Conservation (phyloP, 2,329 filamentous ascomycete species). For the Stagonosporopsis rhizophila region DNA sequence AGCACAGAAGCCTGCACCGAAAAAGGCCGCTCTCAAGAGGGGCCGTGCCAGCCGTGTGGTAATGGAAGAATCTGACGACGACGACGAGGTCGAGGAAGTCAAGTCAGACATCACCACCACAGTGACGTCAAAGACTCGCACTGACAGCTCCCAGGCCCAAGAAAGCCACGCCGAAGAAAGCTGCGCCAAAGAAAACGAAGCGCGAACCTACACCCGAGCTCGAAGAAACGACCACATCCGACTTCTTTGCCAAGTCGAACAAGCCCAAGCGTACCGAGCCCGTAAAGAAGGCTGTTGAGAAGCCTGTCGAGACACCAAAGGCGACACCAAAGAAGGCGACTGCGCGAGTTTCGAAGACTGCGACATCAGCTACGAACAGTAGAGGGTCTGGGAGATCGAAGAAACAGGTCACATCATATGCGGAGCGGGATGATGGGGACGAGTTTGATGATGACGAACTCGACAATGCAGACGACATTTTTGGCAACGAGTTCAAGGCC, state of each 20-base stretch:
- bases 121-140: slow-evolving; percentile 12
- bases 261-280: slow-evolving; percentile 60
- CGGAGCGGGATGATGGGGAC: slow-evolving; percentile 70
- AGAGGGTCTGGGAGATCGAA: slow-evolving; percentile 50
- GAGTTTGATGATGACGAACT: slow-evolving; percentile 51
- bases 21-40: slow-evolving; percentile 53
- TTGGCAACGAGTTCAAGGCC: slow-evolving; percentile 73
- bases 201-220: slow-evolving; percentile 57
- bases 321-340: slow-evolving; percentile 48
- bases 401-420: slow-evolving; percentile 51
- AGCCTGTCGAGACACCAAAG: slow-evolving; percentile 37
- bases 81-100: slow-evolving; percentile 59
- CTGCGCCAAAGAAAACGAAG: slow-evolving; percentile 64
- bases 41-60: slow-evolving; percentile 56
- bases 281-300: slow-evolving; percentile 41
- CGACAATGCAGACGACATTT: slow-evolving; percentile 80
- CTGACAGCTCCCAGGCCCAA: slow-evolving; percentile 45
- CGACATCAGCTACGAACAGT: slow-evolving; percentile 47
- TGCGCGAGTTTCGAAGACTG: slow-evolving; percentile 38
- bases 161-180: slow-evolving; percentile 62
- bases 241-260: slow-evolving; percentile 68
- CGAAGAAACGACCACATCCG: slow-evolving; percentile 67
- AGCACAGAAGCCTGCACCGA: slow-evolving; percentile 37
- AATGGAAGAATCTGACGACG: slow-evolving; percentile 76
- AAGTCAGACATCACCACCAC: slow-evolving; percentile 28